phyloP scores from a whole-genome alignment of 192 early-diverging fungal genomes.

The Lunasporangiospora selenospora region DNA sequence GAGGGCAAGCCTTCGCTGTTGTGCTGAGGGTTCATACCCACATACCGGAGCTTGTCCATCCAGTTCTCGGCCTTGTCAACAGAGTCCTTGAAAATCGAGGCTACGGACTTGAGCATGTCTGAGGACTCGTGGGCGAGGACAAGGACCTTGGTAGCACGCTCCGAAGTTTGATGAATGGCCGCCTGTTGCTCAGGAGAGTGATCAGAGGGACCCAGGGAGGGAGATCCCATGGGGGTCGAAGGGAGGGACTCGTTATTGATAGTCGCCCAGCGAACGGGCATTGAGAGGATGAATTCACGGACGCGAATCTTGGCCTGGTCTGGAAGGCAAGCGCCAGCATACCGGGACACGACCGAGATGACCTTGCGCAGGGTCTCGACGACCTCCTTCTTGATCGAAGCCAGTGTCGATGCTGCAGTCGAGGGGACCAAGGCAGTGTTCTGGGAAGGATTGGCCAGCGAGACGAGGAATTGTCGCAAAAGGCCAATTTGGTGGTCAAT shows the following conservation, averaged over 20 bases:
- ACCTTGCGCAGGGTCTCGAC: constrained; percentile 84
- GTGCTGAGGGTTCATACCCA: constrained; percentile 48
- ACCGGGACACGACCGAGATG: constrained; percentile 84
- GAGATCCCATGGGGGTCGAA: constrained; percentile 50
- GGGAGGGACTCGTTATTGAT: constrained; percentile 55
- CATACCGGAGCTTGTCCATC: constrained; percentile 55
- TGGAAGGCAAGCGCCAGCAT: constrained; percentile 85
- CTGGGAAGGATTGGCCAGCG: constrained; percentile 41
- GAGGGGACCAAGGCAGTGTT: constrained; percentile 35
- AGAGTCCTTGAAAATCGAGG: constrained; percentile 71
- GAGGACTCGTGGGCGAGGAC: constrained; percentile 75
- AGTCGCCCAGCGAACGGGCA: constrained; percentile 81
- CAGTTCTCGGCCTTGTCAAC: constrained; percentile 69
- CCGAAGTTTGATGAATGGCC: constrained; percentile 46
- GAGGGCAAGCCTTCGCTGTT: constrained; percentile 41
- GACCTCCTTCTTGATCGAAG: constrained; percentile 77
- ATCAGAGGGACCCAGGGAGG: constrained; percentile 43
- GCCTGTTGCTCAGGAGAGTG: constrained; percentile 23
- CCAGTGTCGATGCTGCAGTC: constrained; percentile 51
- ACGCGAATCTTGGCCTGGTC: constrained; percentile 83
- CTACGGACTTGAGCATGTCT: constrained; percentile 73
- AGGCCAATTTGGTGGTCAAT: constrained; percentile 72
- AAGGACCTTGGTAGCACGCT: constrained; percentile 68
- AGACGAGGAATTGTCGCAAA: constrained; percentile 63
- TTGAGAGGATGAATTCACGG: constrained; percentile 79